Percentiles rank a stretch among this genome's conserved stretches.
These are phyloP conservation scores for Quercus phellos DNA, from an alignment of 331 rosid genomes.

Conservation along the genomic window DNA sequence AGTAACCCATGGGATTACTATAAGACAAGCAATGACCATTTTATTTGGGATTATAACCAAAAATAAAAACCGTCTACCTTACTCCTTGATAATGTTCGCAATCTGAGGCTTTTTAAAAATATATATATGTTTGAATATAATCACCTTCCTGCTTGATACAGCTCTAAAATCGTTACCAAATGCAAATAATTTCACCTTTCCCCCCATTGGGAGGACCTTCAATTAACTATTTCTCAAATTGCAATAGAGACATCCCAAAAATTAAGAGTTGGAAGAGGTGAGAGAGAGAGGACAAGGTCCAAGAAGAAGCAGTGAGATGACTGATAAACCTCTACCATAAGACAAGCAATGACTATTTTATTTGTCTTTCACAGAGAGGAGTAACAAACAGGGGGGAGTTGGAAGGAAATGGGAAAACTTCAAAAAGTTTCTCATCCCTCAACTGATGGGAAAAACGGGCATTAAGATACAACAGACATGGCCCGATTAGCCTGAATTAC, in stretches of 20 bases:
- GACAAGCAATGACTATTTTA: conserved; percentile 6
- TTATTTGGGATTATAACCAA: too few relatives aligned
- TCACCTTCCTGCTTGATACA: not conserved
- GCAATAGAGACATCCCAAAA: not conserved
- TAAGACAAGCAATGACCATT: too few relatives aligned
- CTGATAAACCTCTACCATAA: not conserved
- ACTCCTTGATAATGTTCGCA: too few relatives aligned
- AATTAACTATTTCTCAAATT: not conserved
- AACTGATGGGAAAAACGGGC: conserved; percentile 23
- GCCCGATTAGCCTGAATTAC: conserved; percentile 43
- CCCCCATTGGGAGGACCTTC: not conserved
- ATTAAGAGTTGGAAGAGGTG: not conserved
- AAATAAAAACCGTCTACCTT: too few relatives aligned
- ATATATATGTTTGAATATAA: not conserved
- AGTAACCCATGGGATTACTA: too few relatives aligned
- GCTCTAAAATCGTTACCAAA: not conserved
- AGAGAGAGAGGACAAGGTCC: not conserved
- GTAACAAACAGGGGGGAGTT: conserved; percentile 3
- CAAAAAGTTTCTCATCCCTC: conserved; percentile 18
- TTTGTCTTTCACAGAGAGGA: conserved; percentile 3
- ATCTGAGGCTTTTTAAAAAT: not conserved
- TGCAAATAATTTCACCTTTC: not conserved
- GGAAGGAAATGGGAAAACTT: not conserved
- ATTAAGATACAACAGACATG: conserved; percentile 43
- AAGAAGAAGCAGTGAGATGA: not conserved